These are phyloP conservation scores for Kickxella alabastrina DNA, from an alignment of 192 early-diverging fungal species.

Conservation along the genomic window DNA sequence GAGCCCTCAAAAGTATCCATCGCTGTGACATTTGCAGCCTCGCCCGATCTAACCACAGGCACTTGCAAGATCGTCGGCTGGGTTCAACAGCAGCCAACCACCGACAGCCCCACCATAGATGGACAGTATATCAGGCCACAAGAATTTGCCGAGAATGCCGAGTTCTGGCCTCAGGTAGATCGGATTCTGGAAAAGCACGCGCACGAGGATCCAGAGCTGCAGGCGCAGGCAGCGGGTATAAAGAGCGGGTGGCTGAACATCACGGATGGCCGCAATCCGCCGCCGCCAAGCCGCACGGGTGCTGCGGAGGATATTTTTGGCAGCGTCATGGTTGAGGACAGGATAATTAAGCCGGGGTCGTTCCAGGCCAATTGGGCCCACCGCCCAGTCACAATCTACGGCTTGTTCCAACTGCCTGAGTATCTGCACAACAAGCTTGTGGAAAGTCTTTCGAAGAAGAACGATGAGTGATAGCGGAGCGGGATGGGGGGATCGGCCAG, in stretches of 20 bases:
- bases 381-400: constrained; percentile 33
- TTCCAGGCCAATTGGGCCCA: constrained; percentile 43
- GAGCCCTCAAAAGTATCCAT: no score
- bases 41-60: no score
- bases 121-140: constrained; percentile 19
- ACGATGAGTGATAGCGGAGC: not conserved
- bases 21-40: no score
- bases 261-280: constrained; percentile 40
- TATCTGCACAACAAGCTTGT: constrained; percentile 33
- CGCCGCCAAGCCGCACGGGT: constrained; percentile 41
- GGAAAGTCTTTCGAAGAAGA: constrained; percentile 10
- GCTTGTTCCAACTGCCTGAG: constrained; percentile 48
- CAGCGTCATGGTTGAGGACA: constrained; percentile 31
- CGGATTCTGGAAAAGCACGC: constrained; percentile 30
- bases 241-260: constrained; percentile 52
- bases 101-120: constrained; percentile 4
- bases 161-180: constrained; percentile 33
- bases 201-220: constrained; percentile 49
- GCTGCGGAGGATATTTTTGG: constrained; percentile 47
- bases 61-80: constrained; percentile 43
- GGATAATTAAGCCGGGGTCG: constrained; percentile 20
- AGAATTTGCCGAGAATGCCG: constrained; percentile 39
- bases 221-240: constrained; percentile 42
- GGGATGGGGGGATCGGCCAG: not conserved
- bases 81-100: no score